Evolutionary conservation across 108 stramenopile genomes (phyloP).

Genomic region (Nitzschia sp.): DNA sequence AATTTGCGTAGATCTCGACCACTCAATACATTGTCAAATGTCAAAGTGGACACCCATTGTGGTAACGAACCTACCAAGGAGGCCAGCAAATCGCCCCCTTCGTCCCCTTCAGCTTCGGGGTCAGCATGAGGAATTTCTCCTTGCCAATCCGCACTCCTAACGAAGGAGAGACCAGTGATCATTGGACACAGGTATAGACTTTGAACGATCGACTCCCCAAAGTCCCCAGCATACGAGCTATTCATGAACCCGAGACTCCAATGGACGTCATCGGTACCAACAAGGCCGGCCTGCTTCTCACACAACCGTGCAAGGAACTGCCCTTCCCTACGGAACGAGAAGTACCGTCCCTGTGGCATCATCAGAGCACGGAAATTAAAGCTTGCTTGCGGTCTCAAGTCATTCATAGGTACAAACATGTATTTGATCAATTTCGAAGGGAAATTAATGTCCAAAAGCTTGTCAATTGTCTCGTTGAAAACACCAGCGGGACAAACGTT

Average conservation of each 20-base stretch:
- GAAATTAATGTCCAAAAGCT: constrained; percentile 51
- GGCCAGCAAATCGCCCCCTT: constrained; percentile 54
- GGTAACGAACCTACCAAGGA: constrained; percentile 62
- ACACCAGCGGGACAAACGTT: constrained; percentile 2
- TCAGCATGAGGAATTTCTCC: constrained; percentile 16
- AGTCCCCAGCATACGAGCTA: constrained; percentile 68
- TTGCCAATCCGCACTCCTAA: constrained; percentile 26
- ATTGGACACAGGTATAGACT: constrained; percentile 61
- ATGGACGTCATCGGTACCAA: constrained; percentile 39
- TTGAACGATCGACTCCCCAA: constrained; percentile 65
- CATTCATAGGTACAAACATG: constrained; percentile 42
- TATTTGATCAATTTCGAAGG: constrained; percentile 55
- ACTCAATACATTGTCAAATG: constrained; percentile 56
- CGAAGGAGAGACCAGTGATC: constrained; percentile 60
- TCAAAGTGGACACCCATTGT: constrained; percentile 55
- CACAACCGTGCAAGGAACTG: constrained; percentile 55
- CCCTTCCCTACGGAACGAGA: constrained; percentile 66
- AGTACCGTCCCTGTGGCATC: constrained; percentile 69
- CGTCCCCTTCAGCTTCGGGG: constrained; percentile 33
- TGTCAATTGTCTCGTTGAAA: constrained; percentile 40
- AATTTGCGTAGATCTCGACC: constrained; percentile 45
- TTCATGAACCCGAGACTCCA: constrained; percentile 74
- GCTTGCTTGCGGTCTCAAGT: constrained; percentile 40
- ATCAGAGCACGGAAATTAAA: constrained; percentile 65
- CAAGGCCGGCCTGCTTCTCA: constrained; percentile 41